A percentile compares a stretch with the other conserved stretches of the same genome.
phyloP scores from a whole-genome alignment of 179 eudicot species.

The Amaranthus tricolor region DNA sequence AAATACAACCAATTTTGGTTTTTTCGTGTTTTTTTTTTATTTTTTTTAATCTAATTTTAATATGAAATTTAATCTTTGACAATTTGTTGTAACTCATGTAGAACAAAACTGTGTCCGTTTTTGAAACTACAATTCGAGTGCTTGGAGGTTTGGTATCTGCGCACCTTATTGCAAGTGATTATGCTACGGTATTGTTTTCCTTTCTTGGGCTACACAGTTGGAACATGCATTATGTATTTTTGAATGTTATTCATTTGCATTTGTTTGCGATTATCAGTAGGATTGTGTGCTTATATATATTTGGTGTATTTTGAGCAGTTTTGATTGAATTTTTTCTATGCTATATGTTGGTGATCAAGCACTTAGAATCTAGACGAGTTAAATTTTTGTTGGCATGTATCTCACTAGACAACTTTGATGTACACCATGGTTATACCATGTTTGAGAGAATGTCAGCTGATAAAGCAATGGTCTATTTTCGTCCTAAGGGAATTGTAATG shows the following conservation, averaged over 20 bases:
- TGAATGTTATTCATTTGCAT: background rate
- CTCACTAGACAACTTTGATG: background rate
- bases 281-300: background rate
- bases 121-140: constrained; percentile 92
- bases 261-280: background rate
- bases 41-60: background rate
- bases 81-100: constrained; percentile 41
- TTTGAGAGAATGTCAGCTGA: background rate
- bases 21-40: background rate
- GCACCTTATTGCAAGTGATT: constrained; percentile 99
- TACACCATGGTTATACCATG: background rate
- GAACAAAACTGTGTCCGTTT: constrained; percentile 97
- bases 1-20: constrained; percentile 3
- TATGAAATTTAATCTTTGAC: constrained; percentile 11
- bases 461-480: background rate
- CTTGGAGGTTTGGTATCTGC: constrained; percentile 99
- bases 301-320: background rate
- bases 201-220: constrained; percentile 6
- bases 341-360: background rate
- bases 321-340: background rate
- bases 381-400: constrained; percentile 6
- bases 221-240: background rate
- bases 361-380: background rate
- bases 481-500: background rate
- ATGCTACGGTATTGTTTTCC: constrained; percentile 74